Conservation (phyloP, 2,329 filamentous ascomycete species). For the Hymenoscyphus linearis region DNA sequence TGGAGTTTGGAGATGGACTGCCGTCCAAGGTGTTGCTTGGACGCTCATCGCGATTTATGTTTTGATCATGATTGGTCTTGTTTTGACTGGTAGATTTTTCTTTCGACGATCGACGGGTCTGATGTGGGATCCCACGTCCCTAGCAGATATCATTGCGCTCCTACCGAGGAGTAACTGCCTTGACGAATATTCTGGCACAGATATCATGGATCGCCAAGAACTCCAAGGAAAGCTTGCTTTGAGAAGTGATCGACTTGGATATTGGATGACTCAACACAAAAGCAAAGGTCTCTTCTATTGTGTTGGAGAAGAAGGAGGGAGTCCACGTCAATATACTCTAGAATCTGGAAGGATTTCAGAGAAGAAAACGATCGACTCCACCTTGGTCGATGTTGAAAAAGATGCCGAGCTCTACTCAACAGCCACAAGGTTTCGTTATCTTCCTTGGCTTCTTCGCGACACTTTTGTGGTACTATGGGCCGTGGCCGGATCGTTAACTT, state of each 20-base stretch:
- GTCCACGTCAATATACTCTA: conserved; percentile 45
- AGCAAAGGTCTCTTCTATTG: conserved; percentile 67
- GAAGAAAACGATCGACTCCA: conserved; percentile 21
- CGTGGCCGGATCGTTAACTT: conserved; percentile 52
- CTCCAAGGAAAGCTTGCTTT: conserved; percentile 49
- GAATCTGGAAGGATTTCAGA: conserved; percentile 43
- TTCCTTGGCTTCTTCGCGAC: conserved; percentile 72
- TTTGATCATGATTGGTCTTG: conserved; percentile 53
- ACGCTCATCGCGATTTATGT: conserved; percentile 69
- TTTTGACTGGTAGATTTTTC: conserved; percentile 61
- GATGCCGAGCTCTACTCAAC: conserved; percentile 19
- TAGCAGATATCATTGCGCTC: conserved; percentile 76
- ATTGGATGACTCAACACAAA: conserved; percentile 69
- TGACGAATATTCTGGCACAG: conserved; percentile 63
- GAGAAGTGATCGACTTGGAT: conserved; percentile 71
- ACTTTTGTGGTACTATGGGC: conserved; percentile 61
- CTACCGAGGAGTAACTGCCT: conserved; percentile 76
- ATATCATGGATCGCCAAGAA: conserved; percentile 51
- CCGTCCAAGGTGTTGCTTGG: conserved; percentile 75
- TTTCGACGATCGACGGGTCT: conserved; percentile 63
- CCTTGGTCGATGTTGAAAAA: conserved; percentile 23
- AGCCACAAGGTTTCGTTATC: conserved; percentile 56
- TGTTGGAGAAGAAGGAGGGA: conserved; percentile 60
- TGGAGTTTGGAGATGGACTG: conserved; percentile 70
- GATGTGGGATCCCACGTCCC: conserved; percentile 76